A percentile compares a stretch with the other conserved stretches of the same genome.
Conservation (phyloP, 345 rosid species). For the Angophora floribunda region DNA sequence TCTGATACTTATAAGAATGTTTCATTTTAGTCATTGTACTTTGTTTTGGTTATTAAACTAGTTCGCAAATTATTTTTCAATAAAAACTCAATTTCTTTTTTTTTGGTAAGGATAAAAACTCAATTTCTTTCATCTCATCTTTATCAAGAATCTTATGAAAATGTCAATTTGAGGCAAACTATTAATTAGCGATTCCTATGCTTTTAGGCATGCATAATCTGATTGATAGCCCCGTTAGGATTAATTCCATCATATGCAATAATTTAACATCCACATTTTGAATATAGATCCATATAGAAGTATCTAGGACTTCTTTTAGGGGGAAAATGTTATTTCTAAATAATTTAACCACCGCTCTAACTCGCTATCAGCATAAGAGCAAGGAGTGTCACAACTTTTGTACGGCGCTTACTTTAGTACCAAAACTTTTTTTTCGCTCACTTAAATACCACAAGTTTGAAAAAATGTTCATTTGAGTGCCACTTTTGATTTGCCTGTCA, state of each 20-base stretch:
- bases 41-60: no score
- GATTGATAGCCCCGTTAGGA: background rate
- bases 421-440: no score
- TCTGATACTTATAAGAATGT: background rate
- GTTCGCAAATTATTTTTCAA: no score
- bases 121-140: background rate
- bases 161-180: background rate
- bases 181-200: background rate
- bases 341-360: background rate
- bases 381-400: no score
- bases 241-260: no score
- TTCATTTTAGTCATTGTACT: background rate
- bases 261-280: background rate
- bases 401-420: no score
- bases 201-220: background rate
- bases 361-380: background rate
- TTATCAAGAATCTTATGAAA: background rate
- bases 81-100: no score
- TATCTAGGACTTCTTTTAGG: background rate
- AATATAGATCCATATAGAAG: background rate
- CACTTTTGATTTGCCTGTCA: no score
- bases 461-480: no score
- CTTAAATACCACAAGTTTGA: no score
- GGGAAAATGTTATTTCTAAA: background rate
- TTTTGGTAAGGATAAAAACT: no score